Conservation (phyloP, 2,329 filamentous ascomycete genomes). For the Aspergillus terreus region DNA sequence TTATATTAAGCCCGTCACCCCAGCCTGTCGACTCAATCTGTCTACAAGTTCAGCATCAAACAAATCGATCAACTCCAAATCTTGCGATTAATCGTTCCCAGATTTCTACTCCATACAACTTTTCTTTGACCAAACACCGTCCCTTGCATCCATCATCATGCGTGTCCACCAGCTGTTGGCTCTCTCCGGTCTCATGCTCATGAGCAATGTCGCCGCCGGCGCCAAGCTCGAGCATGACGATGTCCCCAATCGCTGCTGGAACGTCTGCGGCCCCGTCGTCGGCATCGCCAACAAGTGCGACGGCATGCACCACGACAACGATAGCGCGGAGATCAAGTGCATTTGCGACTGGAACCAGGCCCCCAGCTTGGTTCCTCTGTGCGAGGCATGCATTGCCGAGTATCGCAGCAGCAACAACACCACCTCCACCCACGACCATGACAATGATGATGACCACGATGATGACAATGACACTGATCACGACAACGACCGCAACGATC, state of each 20-base stretch:
- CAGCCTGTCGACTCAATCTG: background rate
- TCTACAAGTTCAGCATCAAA: background rate
- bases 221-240: slow-evolving; percentile 27
- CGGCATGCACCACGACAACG: slow-evolving; percentile 15
- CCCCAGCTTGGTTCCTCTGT: slow-evolving; percentile 24
- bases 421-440: slow-evolving; percentile 12
- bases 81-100: background rate
- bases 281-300: slow-evolving; percentile 23
- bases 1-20: background rate
- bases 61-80: background rate
- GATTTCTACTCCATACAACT: background rate
- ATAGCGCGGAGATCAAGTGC: slow-evolving; percentile 24
- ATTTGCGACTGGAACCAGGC: slow-evolving; percentile 26
- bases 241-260: slow-evolving; percentile 25
- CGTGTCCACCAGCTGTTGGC: slow-evolving; percentile 19
- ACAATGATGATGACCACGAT: slow-evolving; percentile 10
- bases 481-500: slow-evolving; percentile 10
- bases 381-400: slow-evolving; percentile 31
- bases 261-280: slow-evolving; percentile 22
- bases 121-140: background rate
- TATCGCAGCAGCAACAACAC: slow-evolving; percentile 15
- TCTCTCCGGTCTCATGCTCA: slow-evolving; percentile 23
- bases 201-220: slow-evolving; percentile 18
- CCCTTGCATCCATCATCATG: slow-evolving; percentile 15
- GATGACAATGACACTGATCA: slow-evolving; percentile 10